Evolutionary conservation across 495 filamentous ascomycete species (phyloP).

Genomic region (Pyrenula aspistea): DNA sequence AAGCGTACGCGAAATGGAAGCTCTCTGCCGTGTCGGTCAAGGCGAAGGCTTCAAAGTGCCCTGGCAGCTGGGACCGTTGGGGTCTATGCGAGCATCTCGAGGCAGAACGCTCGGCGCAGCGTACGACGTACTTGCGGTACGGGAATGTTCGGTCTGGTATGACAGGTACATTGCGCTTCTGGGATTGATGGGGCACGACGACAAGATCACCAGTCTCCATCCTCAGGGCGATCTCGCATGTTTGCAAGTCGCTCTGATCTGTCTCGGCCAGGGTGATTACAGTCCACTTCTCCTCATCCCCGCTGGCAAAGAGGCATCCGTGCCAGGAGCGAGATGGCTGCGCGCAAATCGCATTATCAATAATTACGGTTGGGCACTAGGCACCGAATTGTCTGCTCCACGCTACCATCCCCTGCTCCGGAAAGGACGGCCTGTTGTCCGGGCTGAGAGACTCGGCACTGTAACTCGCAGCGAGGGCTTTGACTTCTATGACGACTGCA

Average conservation of each 20-base stretch:
- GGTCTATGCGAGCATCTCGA: background rate
- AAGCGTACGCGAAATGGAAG: slow-evolving; percentile 2
- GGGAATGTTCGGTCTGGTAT: background rate
- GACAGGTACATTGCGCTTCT: background rate
- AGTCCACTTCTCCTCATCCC: background rate
- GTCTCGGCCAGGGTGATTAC: background rate
- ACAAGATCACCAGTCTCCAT: background rate
- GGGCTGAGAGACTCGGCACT: background rate
- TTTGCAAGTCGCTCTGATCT: background rate
- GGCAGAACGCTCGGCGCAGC: background rate
- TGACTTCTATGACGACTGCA: too few species aligned
- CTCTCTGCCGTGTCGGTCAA: background rate
- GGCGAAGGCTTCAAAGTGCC: slow-evolving; percentile 2
- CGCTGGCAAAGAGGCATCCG: too few species aligned
- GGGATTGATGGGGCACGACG: background rate
- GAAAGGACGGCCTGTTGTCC: background rate
- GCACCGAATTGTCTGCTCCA: too few species aligned
- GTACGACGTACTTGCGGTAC: background rate
- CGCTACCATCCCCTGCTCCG: too few species aligned
- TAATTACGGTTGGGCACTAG: too few species aligned
- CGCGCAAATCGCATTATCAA: too few species aligned
- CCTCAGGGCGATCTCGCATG: background rate
- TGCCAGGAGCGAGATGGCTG: too few species aligned
- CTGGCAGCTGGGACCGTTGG: background rate
- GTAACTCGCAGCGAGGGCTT: too few species aligned